Evolutionary conservation across 345 rosid species (phyloP), one percentile per base, ranked within the genome.

Genomic region (Hibiscus mutabilis): DNA sequence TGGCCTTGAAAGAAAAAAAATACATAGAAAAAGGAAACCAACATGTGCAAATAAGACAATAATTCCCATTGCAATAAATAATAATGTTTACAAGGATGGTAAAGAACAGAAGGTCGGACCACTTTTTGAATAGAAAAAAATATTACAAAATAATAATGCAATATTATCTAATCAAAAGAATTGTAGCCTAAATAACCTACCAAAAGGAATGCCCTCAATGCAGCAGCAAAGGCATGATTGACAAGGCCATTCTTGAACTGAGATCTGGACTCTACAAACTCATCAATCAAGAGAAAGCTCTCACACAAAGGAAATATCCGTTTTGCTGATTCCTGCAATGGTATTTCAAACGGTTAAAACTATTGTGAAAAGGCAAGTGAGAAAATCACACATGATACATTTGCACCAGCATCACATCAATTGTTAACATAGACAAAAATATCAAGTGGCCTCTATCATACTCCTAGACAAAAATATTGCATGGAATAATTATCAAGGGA

Each of bases 141-240:
- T 24, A 49, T 12, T 63, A 47, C 40, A 56, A 68, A 61, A 73
- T 40, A 58, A 60, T 65, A 72, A 66, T 69, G 73, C 79, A 81
- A 14, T 64, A 75, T 29, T 21, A 60, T 29, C 35, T 53, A 73
- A 71, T 66, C 66, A 76, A 79, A 78, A 59, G 21, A 57, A 60
- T 60, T 70, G 80, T 58, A 75, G 74, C 67, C 75, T 46, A 81
- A 71, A 74, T 68, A 82, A 84, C 89, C 74, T 92, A 95, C 99
- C 57, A 95, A 86, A 60, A 95, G 97, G 52, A 95, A 84, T 55
- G 91, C 87, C 82, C 97, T 90, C 74, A 95, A 88, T 60, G 94
- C 93, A 80, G 99, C 96, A 71, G 97, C 89, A 60, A 95, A 95
- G 79, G 99, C 97, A 74, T 95, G 99, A 80, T 92, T 95, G 40